These are phyloP conservation scores for Leucocoprinus sp. DNA, from an alignment of 768 basidiomycete species.

Conservation along the genomic window DNA sequence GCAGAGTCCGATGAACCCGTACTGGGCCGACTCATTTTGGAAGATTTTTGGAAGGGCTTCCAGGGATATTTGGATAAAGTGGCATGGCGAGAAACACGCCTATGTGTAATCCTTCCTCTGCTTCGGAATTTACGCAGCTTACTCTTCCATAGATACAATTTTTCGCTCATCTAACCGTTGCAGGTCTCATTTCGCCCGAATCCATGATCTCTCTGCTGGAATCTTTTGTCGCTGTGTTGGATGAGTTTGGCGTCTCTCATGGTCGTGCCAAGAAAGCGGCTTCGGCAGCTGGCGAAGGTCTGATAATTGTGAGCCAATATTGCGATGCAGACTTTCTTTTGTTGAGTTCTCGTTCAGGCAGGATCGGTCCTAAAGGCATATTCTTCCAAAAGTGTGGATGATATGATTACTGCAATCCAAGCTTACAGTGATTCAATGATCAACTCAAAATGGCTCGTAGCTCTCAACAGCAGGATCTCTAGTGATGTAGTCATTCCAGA, in stretches of 20 bases:
- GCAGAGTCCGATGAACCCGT: slow-evolving; percentile 34
- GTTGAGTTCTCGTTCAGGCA: slow-evolving; percentile 35
- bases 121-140: background rate
- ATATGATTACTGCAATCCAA: slow-evolving; percentile 67
- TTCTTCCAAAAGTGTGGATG: slow-evolving; percentile 48
- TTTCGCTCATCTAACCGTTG: slow-evolving; percentile 80
- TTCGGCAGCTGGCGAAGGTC: slow-evolving; percentile 72
- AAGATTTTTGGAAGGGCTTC: slow-evolving; percentile 90
- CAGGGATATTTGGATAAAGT: slow-evolving; percentile 82
- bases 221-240: slow-evolving; percentile 79
- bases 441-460: slow-evolving; percentile 56
- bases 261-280: slow-evolving; percentile 78
- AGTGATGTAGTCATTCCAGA: slow-evolving; percentile 34
- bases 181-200: slow-evolving; percentile 63
- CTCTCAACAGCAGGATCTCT: slow-evolving; percentile 49
- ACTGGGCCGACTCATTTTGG: slow-evolving; percentile 64
- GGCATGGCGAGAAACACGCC: slow-evolving; percentile 83
- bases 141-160: slow-evolving; percentile 67
- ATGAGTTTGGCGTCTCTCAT: slow-evolving; percentile 83
- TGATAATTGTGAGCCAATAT: slow-evolving; percentile 51
- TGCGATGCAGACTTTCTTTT: background rate
- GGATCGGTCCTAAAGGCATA: slow-evolving; percentile 59
- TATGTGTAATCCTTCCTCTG: slow-evolving; percentile 54
- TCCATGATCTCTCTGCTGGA: slow-evolving; percentile 78
- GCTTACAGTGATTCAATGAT: slow-evolving; percentile 55